Base-by-base conservation (phyloP, 179 eudicot species). In the Drosera spatulata region DNA sequence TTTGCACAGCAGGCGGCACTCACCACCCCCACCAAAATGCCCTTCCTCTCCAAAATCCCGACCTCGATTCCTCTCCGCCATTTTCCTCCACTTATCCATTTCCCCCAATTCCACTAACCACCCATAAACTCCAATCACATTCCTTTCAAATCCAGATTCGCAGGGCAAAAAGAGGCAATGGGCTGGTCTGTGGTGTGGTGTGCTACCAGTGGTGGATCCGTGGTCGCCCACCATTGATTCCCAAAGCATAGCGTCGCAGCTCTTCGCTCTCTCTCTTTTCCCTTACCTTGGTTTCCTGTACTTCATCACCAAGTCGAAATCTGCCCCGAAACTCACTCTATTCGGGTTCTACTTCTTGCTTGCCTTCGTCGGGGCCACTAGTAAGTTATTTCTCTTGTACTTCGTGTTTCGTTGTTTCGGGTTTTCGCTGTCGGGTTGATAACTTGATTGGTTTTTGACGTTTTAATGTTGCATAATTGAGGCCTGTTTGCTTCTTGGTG, bases 331-430 rank as follows among this genome's bases (percentile, higher is more conserved):
- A 67, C 96, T 94, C 56, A 94, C 97, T 12, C 86, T 87, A 40
- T 94, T 94, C 62, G 99, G 99, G 0, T 94, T 94, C 86, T 94
- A 94, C 70, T 94, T 90, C 96, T 77, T 94, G 83, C 97, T 94
- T 65, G 96, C 91, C 12, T 94, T 94, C 78, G 99, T 94, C 37
- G 99, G 91, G 40, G 97, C 99, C 61, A 94, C 99, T 14, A 90
- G 99, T 94, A 63, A 69, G 91, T 79, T 66, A 22, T 55, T 48
- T 42, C 65, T 37, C 9, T 47, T 7, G 39, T 11, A n/a, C 57
- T 50, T 40, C 43, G 6, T 57, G 13, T 48, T 15, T 14, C 53
- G 55, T 48, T 7, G 3, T 7, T 50, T 15, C 53, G 13, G 13
- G 5, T 50, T 50, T 11, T 15, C 2, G 33, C 33, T 22, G 33